Base-by-base conservation (phyloP, 257 asterid genomes). In the Przewalskia tangutica region DNA sequence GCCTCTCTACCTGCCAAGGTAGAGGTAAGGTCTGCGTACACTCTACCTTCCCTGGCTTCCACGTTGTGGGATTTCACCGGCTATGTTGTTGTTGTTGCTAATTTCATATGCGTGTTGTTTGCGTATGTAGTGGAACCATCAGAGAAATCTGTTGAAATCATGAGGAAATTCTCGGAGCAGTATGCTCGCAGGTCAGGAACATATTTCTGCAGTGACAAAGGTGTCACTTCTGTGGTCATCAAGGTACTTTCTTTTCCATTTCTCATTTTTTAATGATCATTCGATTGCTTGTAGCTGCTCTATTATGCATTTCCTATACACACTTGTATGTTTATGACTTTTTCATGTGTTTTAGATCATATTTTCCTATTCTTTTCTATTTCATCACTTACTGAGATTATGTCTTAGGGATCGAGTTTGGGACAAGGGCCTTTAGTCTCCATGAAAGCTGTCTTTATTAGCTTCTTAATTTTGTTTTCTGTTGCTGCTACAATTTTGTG, bases 91-190 rank as follows among this genome's bases (percentile, higher is more conserved):
- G 32, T 1, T 27, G 32, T 27, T 27, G 38, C 46, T 50, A 75
- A 50, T 46, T 73, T 48, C 42, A 20, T 11, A 1, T 13, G 42
- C 3, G 53, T 55, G 71, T 87, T 68, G 59, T 79, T 10, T 84
- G 14, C 38, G 70, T 80, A 65, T 77, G 84, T 32, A 93, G 99
- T 66, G 86, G 99, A 93, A 83, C 99, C 99, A 50, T 80, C 97
- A 67, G 98, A 96, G 84, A 92, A 96, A 87, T 96, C 99, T 65
- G 95, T 96, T 23, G 98, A 96, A 50, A 51, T 92, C 75, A 96
- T 94, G 99, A 94, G 99, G 90, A 96, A 96, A 85, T 96, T 96
- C 83, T 96, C 99, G 84, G 99, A 94, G 91, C 99, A 93, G 93
- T 96, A 94, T 86, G 98, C 98, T 5, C 92, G 98, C 62, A 91